Evolutionary conservation across 352 stramenopile genomes (phyloP), one percentile per base, ranked within the genome.

Genomic region (Phytopythium sindhum): DNA sequence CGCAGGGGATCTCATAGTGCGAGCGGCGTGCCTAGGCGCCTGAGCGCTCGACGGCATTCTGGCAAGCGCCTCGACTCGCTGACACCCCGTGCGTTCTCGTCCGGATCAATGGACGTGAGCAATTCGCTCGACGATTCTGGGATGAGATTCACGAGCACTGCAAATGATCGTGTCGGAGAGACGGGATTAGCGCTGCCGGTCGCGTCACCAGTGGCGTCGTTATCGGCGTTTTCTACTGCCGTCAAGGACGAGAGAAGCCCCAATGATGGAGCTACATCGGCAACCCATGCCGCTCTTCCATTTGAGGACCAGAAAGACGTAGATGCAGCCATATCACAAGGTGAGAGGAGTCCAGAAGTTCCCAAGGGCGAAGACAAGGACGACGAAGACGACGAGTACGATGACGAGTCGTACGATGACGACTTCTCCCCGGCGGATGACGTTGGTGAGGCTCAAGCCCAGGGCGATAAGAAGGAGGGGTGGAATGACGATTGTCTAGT

Each of bases 371-470:
- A 2, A 33, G 19, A 39, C 33, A 39, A 61, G 48, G 54, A 48
- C 33, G 35, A 53, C 10, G 67, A 67, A 17, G 62, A 63, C 7
- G 63, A 65, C 9, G 62, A 60, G 10, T 61, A 65, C 4, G 67
- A 73, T 2, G 70, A 74, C 23, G 70, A 78, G 45, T 68, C 71
- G 7, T 81, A 80, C 39, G 76, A 85, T 60, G 76, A 81, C 31
- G 76, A 82, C 28, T 85, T 85, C 42, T 57, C 50, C 21, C 52
- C 55, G 0, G 2, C 35, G 14, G 65, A 69, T 26, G 72, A 82
- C 41, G 63, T 31, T 21, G 64, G 41, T 19, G 21, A 47, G 52
- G 57, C 10, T 21, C 14, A 69, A 28, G 56, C 21, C 7, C 31
- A 65, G 8, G 66, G 28, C 41, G 59, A 45, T 42, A 57, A 61